Evolutionary conservation across 345 rosid genomes (phyloP).

Genomic region (Atalantia buxifolia): DNA sequence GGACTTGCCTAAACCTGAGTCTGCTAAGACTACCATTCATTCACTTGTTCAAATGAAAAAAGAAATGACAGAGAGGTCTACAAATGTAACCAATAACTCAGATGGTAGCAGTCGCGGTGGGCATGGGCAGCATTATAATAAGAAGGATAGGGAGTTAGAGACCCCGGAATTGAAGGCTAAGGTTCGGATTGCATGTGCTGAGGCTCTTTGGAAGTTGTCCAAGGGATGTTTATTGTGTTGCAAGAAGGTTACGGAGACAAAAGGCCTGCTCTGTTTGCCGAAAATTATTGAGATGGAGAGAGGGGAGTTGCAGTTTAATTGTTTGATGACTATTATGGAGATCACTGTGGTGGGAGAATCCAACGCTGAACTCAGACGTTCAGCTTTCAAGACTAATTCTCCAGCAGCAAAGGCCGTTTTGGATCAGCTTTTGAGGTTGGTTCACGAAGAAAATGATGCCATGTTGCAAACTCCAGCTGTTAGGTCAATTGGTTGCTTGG

Average conservation of each 20-base stretch:
- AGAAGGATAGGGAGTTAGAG: conserved; percentile 47
- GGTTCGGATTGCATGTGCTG: conserved; percentile 46
- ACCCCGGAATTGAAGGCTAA: conserved; percentile 31
- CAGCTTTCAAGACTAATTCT: conserved; percentile 54
- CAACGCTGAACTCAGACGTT: conserved; percentile 49
- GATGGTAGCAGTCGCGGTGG: conserved; percentile 43
- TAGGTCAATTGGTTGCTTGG: conserved; percentile 50
- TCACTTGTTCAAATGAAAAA: conserved; percentile 55
- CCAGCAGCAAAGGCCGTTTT: conserved; percentile 60
- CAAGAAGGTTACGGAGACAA: conserved; percentile 52
- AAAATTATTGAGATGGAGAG: conserved; percentile 43
- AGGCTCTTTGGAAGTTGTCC: conserved; percentile 47
- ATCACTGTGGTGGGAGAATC: conserved; percentile 45
- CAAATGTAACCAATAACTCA: conserved; percentile 12
- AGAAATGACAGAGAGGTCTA: conserved; percentile 26
- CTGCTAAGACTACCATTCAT: conserved; percentile 38
- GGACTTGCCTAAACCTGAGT: conserved; percentile 20
- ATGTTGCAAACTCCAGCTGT: conserved; percentile 39
- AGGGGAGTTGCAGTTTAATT: conserved; percentile 50
- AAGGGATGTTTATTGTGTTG: conserved; percentile 32
- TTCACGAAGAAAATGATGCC: conserved; percentile 35
- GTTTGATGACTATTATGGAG: conserved; percentile 51
- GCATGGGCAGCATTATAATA: conserved; percentile 7
- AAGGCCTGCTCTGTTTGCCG: conserved; percentile 51
- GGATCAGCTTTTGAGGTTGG: conserved; percentile 52